Percentiles rank a stretch among this genome's conserved stretches.
phyloP scores from a whole-genome alignment of 192 early-diverging fungal species.

The Linnemannia exigua region DNA sequence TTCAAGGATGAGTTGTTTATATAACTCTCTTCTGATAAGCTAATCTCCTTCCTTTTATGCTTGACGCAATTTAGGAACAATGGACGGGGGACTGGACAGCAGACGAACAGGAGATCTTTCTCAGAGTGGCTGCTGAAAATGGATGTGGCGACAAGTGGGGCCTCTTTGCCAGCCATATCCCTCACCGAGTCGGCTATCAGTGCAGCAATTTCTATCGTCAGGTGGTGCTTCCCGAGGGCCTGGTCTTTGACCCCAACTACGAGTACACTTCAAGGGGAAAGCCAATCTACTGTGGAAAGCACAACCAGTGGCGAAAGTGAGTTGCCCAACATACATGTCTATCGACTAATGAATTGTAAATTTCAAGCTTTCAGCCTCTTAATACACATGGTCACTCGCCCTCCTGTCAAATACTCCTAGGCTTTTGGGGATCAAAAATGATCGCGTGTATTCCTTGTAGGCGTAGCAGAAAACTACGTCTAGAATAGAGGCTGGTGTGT shows the following conservation, averaged over 20 bases:
- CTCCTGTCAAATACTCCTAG: not conserved
- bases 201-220: conserved; percentile 72
- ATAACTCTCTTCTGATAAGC: too few relatives aligned
- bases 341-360: not conserved
- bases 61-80: conserved; percentile 61
- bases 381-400: too few relatives aligned
- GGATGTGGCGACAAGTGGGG: conserved; percentile 77
- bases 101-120: conserved; percentile 71
- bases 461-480: not conserved
- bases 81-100: conserved; percentile 83
- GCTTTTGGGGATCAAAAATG: not conserved
- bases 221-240: conserved; percentile 60
- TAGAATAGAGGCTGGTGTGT: conserved; percentile 3
- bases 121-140: conserved; percentile 64
- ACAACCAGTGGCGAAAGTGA: conserved; percentile 40
- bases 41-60: not conserved
- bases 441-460: not conserved
- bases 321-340: not conserved
- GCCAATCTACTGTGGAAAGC: conserved; percentile 49
- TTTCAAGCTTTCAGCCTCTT: too few relatives aligned
- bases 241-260: conserved; percentile 69
- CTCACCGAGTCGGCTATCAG: conserved; percentile 72
- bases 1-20: not conserved
- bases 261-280: conserved; percentile 52
- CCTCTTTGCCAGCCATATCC: conserved; percentile 71